Evolutionary conservation across 805 yeast genomes (phyloP).

Genomic region (Lachancea mirantina): DNA sequence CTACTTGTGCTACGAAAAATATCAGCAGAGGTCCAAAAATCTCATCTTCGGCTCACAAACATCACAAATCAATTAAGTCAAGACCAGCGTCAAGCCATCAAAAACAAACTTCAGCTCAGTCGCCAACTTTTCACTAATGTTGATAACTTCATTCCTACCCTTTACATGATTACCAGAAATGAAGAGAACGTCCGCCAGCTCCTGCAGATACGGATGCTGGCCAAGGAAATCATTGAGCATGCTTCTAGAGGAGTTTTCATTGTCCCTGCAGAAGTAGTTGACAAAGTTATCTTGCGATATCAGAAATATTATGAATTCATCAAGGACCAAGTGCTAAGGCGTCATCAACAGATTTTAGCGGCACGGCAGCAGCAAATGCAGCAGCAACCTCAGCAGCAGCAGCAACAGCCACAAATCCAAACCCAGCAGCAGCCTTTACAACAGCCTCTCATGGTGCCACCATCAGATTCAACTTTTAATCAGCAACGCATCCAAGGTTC

Average conservation of each 20-base stretch:
- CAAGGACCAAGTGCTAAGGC: constrained; percentile 47
- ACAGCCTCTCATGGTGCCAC: constrained; percentile 8
- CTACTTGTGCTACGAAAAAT: constrained; percentile 54
- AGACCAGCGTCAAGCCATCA: constrained; percentile 56
- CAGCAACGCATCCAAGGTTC: constrained; percentile 24
- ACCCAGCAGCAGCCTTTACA: constrained; percentile 11
- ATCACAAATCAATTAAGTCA: constrained; percentile 53
- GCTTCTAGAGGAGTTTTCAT: constrained; percentile 57
- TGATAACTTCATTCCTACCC: constrained; percentile 72
- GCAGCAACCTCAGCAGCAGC: constrained; percentile 19
- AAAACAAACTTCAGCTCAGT: constrained; percentile 42
- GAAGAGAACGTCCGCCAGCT: constrained; percentile 68
- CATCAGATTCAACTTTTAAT: constrained; percentile 5
- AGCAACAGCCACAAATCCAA: constrained; percentile 23
- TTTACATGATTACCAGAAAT: constrained; percentile 67
- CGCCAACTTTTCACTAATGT: constrained; percentile 56
- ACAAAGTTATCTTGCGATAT: constrained; percentile 62
- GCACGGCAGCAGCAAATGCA: constrained; percentile 31
- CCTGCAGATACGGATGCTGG: constrained; percentile 71
- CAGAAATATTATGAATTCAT: constrained; percentile 70
- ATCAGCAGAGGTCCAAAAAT: constrained; percentile 59
- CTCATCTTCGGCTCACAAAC: constrained; percentile 60
- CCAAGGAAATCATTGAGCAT: constrained; percentile 66
- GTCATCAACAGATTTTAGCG: constrained; percentile 32
- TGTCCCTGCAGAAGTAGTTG: constrained; percentile 67